Evolutionary conservation across 306 rosid genomes (phyloP).

Genomic region (Cucurbita moschata): DNA sequence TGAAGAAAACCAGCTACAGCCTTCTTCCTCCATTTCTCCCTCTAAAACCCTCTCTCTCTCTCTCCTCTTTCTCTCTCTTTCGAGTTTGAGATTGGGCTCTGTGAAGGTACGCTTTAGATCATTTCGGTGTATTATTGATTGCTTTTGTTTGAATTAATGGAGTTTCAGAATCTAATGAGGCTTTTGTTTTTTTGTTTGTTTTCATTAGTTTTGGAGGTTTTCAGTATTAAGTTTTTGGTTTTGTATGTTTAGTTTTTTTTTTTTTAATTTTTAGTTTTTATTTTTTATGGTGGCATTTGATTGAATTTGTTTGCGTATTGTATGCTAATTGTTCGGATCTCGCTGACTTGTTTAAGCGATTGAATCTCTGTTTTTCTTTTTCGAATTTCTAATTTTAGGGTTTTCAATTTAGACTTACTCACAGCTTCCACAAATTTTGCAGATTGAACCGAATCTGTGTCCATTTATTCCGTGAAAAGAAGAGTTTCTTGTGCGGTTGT

Average conservation of each 20-base stretch:
- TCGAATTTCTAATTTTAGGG: conserved; percentile 17
- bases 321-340: conserved; percentile 17
- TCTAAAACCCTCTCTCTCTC: background rate
- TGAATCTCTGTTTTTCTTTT: background rate
- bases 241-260: background rate
- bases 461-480: conserved; percentile 1
- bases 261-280: background rate
- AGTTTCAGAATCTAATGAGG: background rate
- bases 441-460: conserved; percentile 20
- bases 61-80: background rate
- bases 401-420: conserved; percentile 18
- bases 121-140: background rate
- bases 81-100: background rate
- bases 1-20: background rate
- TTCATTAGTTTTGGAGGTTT: background rate
- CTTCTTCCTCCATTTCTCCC: background rate
- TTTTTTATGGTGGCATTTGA: background rate
- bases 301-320: conserved; percentile 1
- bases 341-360: conserved; percentile 11
- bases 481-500: background rate
- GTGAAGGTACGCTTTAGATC: background rate
- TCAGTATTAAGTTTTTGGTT: background rate
- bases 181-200: background rate
- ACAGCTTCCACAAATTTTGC: conserved; percentile 16
- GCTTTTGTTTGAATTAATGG: background rate